phyloP scores from a whole-genome alignment of 1,284 basidiomycete species.

The Pascua guehoae region DNA sequence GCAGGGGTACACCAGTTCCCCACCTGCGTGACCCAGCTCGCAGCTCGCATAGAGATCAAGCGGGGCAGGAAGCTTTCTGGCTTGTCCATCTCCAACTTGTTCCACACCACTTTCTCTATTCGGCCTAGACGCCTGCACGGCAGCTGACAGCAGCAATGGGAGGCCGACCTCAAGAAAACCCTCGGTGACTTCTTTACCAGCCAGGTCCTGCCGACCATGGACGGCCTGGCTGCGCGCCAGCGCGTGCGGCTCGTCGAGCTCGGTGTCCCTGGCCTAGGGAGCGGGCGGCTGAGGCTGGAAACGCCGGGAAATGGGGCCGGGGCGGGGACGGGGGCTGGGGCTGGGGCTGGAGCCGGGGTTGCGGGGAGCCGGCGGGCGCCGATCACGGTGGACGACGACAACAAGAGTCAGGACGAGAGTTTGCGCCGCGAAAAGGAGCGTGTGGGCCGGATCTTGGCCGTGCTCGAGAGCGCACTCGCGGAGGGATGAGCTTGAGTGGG shows the following conservation, averaged over 20 bases:
- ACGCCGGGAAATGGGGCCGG: slow-evolving; percentile 1
- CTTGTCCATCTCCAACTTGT: too few species aligned
- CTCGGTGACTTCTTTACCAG: slow-evolving; percentile 29
- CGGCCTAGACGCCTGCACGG: background rate
- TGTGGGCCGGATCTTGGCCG: slow-evolving; percentile 35
- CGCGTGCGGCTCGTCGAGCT: slow-evolving; percentile 28
- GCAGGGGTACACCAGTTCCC: too few species aligned
- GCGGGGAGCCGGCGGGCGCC: background rate
- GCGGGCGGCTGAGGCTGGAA: background rate
- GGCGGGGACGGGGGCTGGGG: too few species aligned
- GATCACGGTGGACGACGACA: background rate
- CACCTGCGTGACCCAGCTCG: too few species aligned
- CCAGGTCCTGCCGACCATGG: slow-evolving; percentile 30
- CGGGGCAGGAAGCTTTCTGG: too few species aligned
- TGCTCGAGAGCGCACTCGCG: slow-evolving; percentile 32
- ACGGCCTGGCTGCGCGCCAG: slow-evolving; percentile 35
- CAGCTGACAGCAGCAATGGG: slow-evolving; percentile 27
- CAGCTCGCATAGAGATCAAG: too few species aligned
- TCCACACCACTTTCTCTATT: too few species aligned
- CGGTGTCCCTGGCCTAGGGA: slow-evolving; percentile 38
- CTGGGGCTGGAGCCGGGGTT: too few species aligned
- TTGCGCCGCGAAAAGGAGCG: slow-evolving; percentile 22
- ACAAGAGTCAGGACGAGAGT: background rate
- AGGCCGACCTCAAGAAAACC: slow-evolving; percentile 10
- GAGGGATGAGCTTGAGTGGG: too few species aligned